Evolutionary conservation across 176 grass and related monocot genomes (phyloP).

Genomic region (Poa pratensis): DNA sequence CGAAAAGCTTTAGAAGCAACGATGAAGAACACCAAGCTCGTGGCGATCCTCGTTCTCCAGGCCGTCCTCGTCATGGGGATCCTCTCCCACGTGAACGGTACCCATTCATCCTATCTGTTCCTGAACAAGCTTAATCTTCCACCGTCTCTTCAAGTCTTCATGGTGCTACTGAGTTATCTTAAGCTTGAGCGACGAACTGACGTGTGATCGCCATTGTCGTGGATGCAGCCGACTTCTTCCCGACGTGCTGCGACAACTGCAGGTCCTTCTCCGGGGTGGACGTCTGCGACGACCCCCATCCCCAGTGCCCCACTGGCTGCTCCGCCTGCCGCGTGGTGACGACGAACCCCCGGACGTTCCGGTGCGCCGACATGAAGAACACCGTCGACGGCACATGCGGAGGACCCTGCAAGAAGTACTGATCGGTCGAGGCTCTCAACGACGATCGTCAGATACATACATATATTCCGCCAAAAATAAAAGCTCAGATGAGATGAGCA

Average conservation of each 20-base stretch:
- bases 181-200: neutral
- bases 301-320: constrained; percentile 6
- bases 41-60: neutral
- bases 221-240: neutral
- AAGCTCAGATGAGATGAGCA: constrained; percentile 4
- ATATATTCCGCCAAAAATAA: neutral
- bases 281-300: constrained; percentile 13
- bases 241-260: constrained; percentile 8
- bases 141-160: neutral
- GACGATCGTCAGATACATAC: neutral
- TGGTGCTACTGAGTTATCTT: neutral
- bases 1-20: neutral
- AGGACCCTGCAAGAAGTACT: constrained; percentile 7
- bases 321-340: neutral
- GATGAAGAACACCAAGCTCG: constrained; percentile 17
- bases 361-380: constrained; percentile 12
- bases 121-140: neutral
- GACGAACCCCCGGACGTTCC: neutral
- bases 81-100: neutral
- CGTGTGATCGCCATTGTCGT: neutral
- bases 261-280: constrained; percentile 7
- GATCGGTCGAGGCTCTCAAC: neutral
- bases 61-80: constrained; percentile 5
- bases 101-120: neutral
- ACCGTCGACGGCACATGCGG: constrained; percentile 9